Evolutionary conservation across 2,329 filamentous ascomycete species (phyloP).

Genomic region (Chaetomium olivaceum): DNA sequence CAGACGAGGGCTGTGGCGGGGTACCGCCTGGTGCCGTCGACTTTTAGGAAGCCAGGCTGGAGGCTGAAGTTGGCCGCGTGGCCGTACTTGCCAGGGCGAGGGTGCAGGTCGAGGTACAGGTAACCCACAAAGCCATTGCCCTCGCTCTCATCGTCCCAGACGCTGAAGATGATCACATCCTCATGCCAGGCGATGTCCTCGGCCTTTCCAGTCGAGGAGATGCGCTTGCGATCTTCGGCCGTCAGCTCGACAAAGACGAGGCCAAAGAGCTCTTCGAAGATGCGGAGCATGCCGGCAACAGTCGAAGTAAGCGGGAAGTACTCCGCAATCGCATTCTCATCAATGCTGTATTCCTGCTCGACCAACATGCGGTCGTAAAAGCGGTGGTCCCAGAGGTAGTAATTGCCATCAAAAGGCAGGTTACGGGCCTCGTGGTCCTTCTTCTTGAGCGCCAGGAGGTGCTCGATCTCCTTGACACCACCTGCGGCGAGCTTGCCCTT

Average conservation of each 20-base stretch:
- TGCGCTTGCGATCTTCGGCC: slow-evolving; percentile 61
- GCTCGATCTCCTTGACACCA: slow-evolving; percentile 67
- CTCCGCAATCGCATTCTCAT: slow-evolving; percentile 77
- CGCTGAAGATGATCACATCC: slow-evolving; percentile 79
- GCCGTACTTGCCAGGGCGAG: slow-evolving; percentile 78
- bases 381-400: slow-evolving; percentile 80
- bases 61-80: slow-evolving; percentile 85
- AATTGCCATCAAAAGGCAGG: slow-evolving; percentile 63
- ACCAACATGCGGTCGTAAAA: slow-evolving; percentile 81
- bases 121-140: slow-evolving; percentile 77
- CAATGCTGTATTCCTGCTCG: slow-evolving; percentile 76
- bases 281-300: slow-evolving; percentile 75
- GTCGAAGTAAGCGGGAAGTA: slow-evolving; percentile 79
- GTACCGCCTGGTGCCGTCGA: slow-evolving; percentile 70
- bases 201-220: slow-evolving; percentile 67
- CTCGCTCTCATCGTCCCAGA: slow-evolving; percentile 75
- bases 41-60: slow-evolving; percentile 67
- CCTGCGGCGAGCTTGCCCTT: slow-evolving; percentile 66
- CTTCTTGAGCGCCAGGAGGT: slow-evolving; percentile 74
- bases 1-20: slow-evolving; percentile 79
- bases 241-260: slow-evolving; percentile 74
- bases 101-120: slow-evolving; percentile 79
- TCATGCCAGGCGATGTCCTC: slow-evolving; percentile 79
- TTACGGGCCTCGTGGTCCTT: slow-evolving; percentile 63
- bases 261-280: slow-evolving; percentile 81